Base-by-base conservation (phyloP, 768 basidiomycete species). In the Suillus ampliporus region DNA sequence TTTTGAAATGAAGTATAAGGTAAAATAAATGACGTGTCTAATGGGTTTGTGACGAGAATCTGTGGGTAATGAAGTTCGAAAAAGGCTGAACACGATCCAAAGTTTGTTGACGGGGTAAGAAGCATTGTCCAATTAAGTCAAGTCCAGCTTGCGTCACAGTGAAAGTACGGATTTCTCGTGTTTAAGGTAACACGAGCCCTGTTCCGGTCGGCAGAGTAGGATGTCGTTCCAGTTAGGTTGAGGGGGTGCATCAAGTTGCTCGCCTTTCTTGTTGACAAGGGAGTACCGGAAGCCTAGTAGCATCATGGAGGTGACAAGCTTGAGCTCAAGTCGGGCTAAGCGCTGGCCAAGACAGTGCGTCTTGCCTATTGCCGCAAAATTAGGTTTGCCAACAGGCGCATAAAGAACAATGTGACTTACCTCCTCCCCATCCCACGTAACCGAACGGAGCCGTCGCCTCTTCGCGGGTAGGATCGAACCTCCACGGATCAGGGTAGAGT, bases 371-470 rank as follows among this genome's bases (percentile, higher is more conserved):
- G 63, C 59, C 21, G 53, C n/a, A 34, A 40, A 26, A 31, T n/a
- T 41, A 67, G 65, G 47, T 46, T 44, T 68, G 60, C 56, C 47
- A 23, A 62, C 54, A 43, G 65, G 37, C 56, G 44, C 59, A 66
- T 66, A 64, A 71, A 69, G 70, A 65, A 58, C 52, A 59, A 31
- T 53, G 58, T 46, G 65, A 14, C 86, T 70, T 72, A 92, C 91
- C 91, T 78, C 85, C 89, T 64, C 91, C 91, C 91, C 90, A 92
- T 38, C 90, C 90, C 56, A 92, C 80, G 71, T 89, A 92, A 60
- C 82, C 77, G 74, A 85, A 86, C 62, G 83, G 83, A 62, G 79
- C 75, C 75, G 74, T 82, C 76, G 67, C 78, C 75, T 74, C 86
- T 79, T 69, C 78, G 63, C 82, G 77, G 54, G 64, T 72, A 50